Base-by-base conservation (phyloP, 1,139 yeast genomes). In the Hansenula sp. region DNA sequence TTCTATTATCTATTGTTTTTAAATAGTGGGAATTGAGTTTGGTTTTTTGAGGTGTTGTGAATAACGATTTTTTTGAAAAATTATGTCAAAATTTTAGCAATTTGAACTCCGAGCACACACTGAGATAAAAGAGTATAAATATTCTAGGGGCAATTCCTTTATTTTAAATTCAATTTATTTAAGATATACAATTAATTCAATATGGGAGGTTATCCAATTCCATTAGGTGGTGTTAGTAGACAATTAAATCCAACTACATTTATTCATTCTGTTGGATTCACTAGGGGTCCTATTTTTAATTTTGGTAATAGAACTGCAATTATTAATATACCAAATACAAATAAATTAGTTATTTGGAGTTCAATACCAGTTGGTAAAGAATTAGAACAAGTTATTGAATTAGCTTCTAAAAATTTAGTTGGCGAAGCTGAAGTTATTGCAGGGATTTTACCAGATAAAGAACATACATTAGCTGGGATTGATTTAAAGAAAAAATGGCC, bases 271-370 rank as follows among this genome's bases (percentile, higher is more conserved):
- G 60, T 71, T 11, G 65, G 72, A 1, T 78, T 78, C 62, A 60
- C 65, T 11, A 51, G 71, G 33, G 52, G 60, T 11, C 59, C 65
- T 41, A 59, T 55, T 34, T 46, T 79, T 41, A 70, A 74, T 42
- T 72, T 81, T 46, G 90, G 89, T 21, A 81, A 75, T 16, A 65
- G 88, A 44, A 71, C 77, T 75, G 75, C 85, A 0, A 56, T 72
- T 7, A 53, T 72, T 39, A 59, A 58, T 26, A 60, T 79, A 44
- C 61, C 71, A 37, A 55, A 63, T 41, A 57, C 67, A 29, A 57
- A 61, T 37, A 58, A 64, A 36, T 61, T 79, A 19, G 60, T 77
- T 10, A 73, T 82, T 9, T 77, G 80, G 73, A 73, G 81, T 3
- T 79, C 87, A 1, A 68, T 81, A 36, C 88, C 88, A 1, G 75